Evolutionary conservation across 1,284 basidiomycete genomes (phyloP), one percentile per base, ranked within the genome.

Genomic region (Pholiota adiposa): DNA sequence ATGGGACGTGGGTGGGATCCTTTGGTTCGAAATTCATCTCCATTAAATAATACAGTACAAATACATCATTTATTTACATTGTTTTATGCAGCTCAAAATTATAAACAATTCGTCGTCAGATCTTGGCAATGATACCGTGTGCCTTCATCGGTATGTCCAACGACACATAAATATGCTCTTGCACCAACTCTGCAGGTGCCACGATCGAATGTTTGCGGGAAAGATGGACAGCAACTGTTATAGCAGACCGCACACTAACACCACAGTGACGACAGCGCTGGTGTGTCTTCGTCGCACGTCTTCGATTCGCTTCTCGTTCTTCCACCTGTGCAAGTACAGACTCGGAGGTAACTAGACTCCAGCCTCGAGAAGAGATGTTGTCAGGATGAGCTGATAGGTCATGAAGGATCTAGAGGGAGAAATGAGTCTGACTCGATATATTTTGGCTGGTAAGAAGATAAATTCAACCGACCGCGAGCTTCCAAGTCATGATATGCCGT

Each of bases 401-500:
- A 53, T 73, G 70, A 21, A 69, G 50, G 46, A 70, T 60, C 69
- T 71, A 58, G 50, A 33, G 34, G 31, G 27, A 36, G 31, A 33
- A n/a, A n/a, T n/a, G n/a, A n/a, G n/a, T n/a, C n/a, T n/a, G 31
- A 12, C 6, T 19, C 43, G 16, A 25, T 16, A 25, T 19, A 19
- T 29, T 7, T 52, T 33, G 31, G 31, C 18, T 21, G 5, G 16
- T 31, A 21, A 6, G 51, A 52, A 29, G 18, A 16, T 36, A 29
- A 14, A 38, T 11, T 14, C 16, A 6, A 19, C 43, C 23, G 18
- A 71, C 73, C 43, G 72, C 72, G 53, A 61, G 65, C 36, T 52
- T 66, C 72, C 73, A 75, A 18, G 51, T 69, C 67, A 72, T 72
- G 7, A 69, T 64, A 11, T 64, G 63, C 9, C 66, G 61, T 23